phyloP scores from a whole-genome alignment of 148 eudicot species.

The Polygonum maritimum region DNA sequence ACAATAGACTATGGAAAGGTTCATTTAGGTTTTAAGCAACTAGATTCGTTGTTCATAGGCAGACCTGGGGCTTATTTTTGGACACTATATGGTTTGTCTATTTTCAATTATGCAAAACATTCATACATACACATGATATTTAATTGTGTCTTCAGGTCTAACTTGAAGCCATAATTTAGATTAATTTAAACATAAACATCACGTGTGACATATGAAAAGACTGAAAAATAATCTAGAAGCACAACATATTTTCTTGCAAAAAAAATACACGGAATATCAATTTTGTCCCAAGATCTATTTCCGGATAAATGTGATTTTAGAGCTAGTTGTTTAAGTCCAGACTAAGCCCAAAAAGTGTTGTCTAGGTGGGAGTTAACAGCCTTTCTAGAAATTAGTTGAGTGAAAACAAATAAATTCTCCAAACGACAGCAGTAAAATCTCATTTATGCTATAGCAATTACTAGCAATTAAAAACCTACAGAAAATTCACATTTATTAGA shows the following conservation, averaged over 20 bases:
- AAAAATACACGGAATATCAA: background rate
- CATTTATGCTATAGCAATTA: background rate
- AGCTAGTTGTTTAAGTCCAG: background rate
- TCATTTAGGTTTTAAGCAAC: background rate
- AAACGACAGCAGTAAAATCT: background rate
- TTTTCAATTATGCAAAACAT: background rate
- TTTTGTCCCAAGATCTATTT: background rate
- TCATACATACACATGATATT: background rate
- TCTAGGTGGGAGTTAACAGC: background rate
- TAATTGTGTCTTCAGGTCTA: background rate
- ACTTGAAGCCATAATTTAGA: background rate
- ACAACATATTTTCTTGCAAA: background rate
- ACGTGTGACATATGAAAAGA: background rate
- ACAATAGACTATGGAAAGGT: background rate
- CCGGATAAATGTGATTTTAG: background rate
- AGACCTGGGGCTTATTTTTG: background rate
- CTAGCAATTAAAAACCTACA: background rate
- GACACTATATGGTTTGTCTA: background rate
- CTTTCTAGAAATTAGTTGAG: background rate
- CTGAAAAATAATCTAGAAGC: background rate
- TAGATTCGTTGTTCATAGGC: too few relatives aligned
- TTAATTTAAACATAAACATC: background rate
- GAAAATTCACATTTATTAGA: background rate
- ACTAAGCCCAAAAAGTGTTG: background rate
- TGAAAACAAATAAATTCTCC: background rate